Percentiles rank a stretch among this genome's conserved stretches.
Conservation (phyloP, 176 grass and related monocot genomes). For the Stipa capillata region DNA sequence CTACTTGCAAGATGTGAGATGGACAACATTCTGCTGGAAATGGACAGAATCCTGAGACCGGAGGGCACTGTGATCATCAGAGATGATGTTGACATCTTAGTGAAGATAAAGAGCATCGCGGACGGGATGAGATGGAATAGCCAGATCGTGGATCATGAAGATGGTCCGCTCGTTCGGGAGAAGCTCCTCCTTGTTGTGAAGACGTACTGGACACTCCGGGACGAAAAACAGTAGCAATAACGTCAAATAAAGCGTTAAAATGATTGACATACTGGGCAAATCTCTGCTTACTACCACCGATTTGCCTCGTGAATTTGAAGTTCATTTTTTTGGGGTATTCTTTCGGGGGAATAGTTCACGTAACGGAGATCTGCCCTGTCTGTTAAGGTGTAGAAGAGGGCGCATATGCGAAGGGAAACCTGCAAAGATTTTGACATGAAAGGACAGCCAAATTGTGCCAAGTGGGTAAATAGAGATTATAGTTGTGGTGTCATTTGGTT, state of each 20-base stretch:
- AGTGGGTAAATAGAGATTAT: conserved; percentile 20
- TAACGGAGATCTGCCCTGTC: background rate
- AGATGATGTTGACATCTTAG: conserved; percentile 76
- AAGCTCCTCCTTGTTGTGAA: conserved; percentile 93
- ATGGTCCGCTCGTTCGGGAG: conserved; percentile 77
- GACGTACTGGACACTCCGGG: conserved; percentile 71
- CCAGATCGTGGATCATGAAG: conserved; percentile 89
- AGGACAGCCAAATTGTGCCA: background rate
- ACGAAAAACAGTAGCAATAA: conserved; percentile 29
- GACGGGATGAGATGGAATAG: conserved; percentile 93
- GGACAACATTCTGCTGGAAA: conserved; percentile 78
- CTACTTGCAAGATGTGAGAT: conserved; percentile 52
- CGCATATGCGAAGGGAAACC: background rate
- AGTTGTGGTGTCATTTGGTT: background rate
- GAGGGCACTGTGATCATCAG: conserved; percentile 83
- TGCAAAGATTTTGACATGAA: conserved; percentile 18
- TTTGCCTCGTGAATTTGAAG: conserved; percentile 15
- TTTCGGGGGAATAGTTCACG: conserved; percentile 17
- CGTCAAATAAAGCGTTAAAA: conserved; percentile 20
- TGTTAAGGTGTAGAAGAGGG: conserved; percentile 1
- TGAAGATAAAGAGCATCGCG: conserved; percentile 74
- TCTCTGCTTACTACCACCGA: background rate
- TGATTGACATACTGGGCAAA: conserved; percentile 16
- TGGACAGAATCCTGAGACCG: conserved; percentile 88
- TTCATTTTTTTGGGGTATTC: background rate